A percentile compares a stretch with the other conserved stretches of the same genome.
Evolutionary conservation across 2,329 filamentous ascomycete genomes (phyloP).

Genomic region (Sarocladium kiliense): DNA sequence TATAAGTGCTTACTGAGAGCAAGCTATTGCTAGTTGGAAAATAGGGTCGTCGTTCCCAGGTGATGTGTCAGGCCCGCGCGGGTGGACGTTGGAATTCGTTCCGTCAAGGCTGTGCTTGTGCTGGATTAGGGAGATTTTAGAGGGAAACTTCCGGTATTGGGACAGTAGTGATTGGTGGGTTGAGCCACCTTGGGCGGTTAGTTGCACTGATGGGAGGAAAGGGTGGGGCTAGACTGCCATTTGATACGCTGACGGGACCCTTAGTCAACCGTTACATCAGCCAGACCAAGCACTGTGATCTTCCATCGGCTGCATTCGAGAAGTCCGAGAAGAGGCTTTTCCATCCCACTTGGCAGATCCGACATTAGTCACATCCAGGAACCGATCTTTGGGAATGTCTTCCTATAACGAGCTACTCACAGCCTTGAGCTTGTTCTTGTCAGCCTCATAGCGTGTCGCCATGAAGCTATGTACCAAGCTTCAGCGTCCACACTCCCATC

Average conservation of each 20-base stretch:
- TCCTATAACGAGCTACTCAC: not conserved
- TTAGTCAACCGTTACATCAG: slow-evolving; percentile 9
- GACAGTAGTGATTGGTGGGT: not conserved
- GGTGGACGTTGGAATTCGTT: not conserved
- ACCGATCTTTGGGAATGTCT: not conserved
- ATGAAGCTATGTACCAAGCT: too few species aligned
- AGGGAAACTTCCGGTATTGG: too few species aligned
- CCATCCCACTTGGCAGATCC: not conserved
- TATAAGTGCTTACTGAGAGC: slow-evolving; percentile 2
- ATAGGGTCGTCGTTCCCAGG: not conserved
- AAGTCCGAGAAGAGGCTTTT: not conserved
- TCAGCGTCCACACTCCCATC: too few species aligned
- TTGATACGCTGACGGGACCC: not conserved
- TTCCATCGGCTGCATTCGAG: too few species aligned
- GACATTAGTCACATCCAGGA: not conserved
- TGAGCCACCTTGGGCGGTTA: not conserved
- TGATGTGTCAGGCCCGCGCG: slow-evolving; percentile 5
- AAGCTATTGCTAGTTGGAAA: not conserved
- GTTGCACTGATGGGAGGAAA: not conserved
- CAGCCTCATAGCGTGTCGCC: too few species aligned
- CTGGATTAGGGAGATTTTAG: too few species aligned
- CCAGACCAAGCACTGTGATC: too few species aligned
- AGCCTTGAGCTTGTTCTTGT: too few species aligned
- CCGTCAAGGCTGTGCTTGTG: not conserved
- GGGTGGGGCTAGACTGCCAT: not conserved